Percentiles rank a stretch among this genome's conserved stretches.
Evolutionary conservation across 2,329 filamentous ascomycete species (phyloP).

Genomic region (Diatrype stigma): DNA sequence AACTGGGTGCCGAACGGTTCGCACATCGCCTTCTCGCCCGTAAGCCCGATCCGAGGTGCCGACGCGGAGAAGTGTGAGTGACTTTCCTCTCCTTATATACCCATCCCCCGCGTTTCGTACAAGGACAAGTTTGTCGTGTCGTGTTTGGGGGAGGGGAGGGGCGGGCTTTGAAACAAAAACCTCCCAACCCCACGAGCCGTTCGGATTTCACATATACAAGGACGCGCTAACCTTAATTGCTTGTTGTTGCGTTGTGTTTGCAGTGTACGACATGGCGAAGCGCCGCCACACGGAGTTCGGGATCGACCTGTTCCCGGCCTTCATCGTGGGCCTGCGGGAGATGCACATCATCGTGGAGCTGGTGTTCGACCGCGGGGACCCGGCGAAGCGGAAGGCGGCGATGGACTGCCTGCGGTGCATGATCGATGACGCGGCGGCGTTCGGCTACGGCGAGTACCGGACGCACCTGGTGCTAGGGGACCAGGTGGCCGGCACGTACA

Average conservation of each 20-base stretch:
- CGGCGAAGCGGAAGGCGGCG: slow-evolving; percentile 18
- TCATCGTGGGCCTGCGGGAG: slow-evolving; percentile 38
- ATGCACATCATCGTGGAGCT: slow-evolving; percentile 38
- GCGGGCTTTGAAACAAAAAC: too few relatives aligned
- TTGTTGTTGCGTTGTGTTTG: too few relatives aligned
- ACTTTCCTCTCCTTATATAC: too few relatives aligned
- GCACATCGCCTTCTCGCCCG: slow-evolving; percentile 41
- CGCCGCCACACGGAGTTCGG: slow-evolving; percentile 29
- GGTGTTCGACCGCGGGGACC: slow-evolving; percentile 26
- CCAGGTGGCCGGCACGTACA: slow-evolving; percentile 39
- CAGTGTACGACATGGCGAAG: slow-evolving; percentile 31
- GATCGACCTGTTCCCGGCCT: slow-evolving; percentile 37
- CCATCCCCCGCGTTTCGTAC: too few relatives aligned
- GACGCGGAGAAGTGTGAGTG: slow-evolving; percentile 26
- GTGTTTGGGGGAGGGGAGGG: too few relatives aligned
- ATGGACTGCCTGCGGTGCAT: slow-evolving; percentile 25
- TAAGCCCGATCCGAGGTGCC: slow-evolving; percentile 37
- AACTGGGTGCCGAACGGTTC: slow-evolving; percentile 41
- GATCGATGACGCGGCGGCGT: slow-evolving; percentile 33
- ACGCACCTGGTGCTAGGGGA: slow-evolving; percentile 42
- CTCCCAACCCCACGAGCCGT: too few relatives aligned
- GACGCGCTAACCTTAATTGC: too few relatives aligned
- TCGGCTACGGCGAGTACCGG: slow-evolving; percentile 40
- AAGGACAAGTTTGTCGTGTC: too few relatives aligned
- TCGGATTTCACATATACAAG: too few relatives aligned